Evolutionary conservation across 805 yeast species (phyloP), one percentile per base, ranked within the genome.

Genomic region (Naumovozyma baii): DNA sequence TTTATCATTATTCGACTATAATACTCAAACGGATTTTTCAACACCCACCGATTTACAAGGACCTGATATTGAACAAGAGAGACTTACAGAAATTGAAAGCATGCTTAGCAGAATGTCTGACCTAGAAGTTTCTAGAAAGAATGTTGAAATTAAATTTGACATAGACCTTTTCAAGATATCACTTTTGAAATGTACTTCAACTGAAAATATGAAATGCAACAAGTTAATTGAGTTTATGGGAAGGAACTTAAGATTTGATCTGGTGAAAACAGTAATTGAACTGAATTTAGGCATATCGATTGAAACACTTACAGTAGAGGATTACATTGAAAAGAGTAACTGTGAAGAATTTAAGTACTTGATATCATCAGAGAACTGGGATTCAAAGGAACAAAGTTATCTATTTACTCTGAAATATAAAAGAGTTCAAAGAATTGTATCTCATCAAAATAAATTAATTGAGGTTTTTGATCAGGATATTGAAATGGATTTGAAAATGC

Each of bases 401-500:
- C 63, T 86, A 39, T 76, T 87, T 51, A 68, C 66, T 28, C 66
- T 87, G 22, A 66, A 70, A 12, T 83, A 80, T 50, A 59, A 64
- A 8, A 67, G 90, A 47, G 62, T 65, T 0, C 80, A 75, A 54
- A 67, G 94, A 54, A 57, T 75, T 35, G 86, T 76, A 9, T 70
- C 66, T 14, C 70, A 71, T 37, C 66, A 75, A 19, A 68, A 69
- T 2, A 69, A 67, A 28, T 46, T 49, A 13, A 76, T 81, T 37
- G 86, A 76, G 44, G 78, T 81, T 0, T 80, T 72, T 56, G 96
- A 88, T 52, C 95, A 86, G 57, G 78, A 74, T 47, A 73, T 88
- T 4, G 68, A 73, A 7, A 64, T 92, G 37, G 70, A 77, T 33
- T 70, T 92, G 62, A 86, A 95, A 0, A 85, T 94, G 12, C 73